Evolutionary conservation across 2,329 filamentous ascomycete species (phyloP).

Genomic region (Diplodia scrobiculata): DNA sequence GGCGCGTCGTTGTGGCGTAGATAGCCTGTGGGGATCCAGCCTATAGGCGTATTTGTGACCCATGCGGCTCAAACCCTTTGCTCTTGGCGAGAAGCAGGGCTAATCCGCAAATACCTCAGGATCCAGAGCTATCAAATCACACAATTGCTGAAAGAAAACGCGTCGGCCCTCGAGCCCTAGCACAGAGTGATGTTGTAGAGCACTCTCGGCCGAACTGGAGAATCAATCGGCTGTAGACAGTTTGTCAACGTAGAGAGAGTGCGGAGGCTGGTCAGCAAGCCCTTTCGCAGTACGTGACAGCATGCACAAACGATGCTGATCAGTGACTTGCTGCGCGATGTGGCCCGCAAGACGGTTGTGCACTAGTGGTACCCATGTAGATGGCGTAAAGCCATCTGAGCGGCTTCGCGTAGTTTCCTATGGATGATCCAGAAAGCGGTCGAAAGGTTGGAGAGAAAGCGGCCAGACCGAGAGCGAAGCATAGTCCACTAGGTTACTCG

Average conservation of each 20-base stretch:
- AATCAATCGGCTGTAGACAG: not conserved
- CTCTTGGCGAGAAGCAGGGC: not conserved
- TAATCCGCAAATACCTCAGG: not conserved
- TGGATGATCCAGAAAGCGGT: not conserved
- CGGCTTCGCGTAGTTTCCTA: not conserved
- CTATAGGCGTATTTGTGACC: not conserved
- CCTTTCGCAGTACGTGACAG: not conserved
- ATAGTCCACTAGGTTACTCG: slow-evolving; percentile 16
- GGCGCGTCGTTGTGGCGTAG: slow-evolving; percentile 17
- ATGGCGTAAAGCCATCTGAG: not conserved
- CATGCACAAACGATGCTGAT: not conserved
- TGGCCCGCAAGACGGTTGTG: not conserved
- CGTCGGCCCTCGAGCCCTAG: not conserved
- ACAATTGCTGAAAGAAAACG: not conserved
- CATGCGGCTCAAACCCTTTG: slow-evolving; percentile 3
- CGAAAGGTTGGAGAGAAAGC: not conserved
- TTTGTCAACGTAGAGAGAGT: not conserved
- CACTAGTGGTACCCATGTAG: not conserved
- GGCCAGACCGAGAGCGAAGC: slow-evolving; percentile 10
- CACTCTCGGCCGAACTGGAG: not conserved
- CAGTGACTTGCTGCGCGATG: not conserved
- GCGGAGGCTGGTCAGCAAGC: not conserved
- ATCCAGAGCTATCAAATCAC: not conserved
- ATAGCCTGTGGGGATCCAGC: not conserved
- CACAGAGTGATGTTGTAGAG: not conserved